Conservation (phyloP, 2,329 filamentous ascomycete genomes). For the Trichoderma pleuroti region DNA sequence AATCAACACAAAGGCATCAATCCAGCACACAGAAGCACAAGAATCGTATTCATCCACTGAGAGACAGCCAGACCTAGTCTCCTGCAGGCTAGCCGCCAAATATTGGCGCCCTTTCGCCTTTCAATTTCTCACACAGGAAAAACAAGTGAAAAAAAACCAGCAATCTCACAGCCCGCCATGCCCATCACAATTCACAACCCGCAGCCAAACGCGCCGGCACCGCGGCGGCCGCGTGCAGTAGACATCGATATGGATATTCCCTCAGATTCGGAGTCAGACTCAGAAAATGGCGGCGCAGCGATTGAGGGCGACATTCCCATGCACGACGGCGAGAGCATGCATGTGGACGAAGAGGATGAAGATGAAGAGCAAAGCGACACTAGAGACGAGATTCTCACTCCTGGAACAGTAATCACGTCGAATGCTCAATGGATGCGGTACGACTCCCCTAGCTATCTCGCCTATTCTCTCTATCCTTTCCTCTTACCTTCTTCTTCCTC, state of each 20-base stretch:
- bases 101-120: not conserved
- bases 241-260: conserved; percentile 27
- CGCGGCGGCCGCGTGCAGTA: conserved; percentile 16
- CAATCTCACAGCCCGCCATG: conserved; percentile 32
- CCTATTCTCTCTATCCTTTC: not conserved
- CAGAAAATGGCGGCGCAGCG: conserved; percentile 39
- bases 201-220: conserved; percentile 31
- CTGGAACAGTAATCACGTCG: conserved; percentile 81
- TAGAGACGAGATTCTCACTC: conserved; percentile 67
- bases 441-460: not conserved
- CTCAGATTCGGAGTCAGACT: conserved; percentile 42
- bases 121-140: not conserved
- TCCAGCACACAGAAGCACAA: not conserved
- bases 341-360: conserved; percentile 26
- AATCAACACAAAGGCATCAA: not conserved
- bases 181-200: conserved; percentile 49
- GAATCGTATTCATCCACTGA: not conserved
- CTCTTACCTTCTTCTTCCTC: not conserved
- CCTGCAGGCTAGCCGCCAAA: not conserved
- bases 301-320: conserved; percentile 46
- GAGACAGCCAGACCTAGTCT: not conserved
- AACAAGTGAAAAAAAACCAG: not conserved
- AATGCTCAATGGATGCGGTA: conserved; percentile 96
- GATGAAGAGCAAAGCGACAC: conserved; percentile 20
- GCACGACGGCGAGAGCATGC: conserved; percentile 40